Base-by-base conservation (phyloP, 2,329 filamentous ascomycete genomes). In the Fusarium sarcochroum region DNA sequence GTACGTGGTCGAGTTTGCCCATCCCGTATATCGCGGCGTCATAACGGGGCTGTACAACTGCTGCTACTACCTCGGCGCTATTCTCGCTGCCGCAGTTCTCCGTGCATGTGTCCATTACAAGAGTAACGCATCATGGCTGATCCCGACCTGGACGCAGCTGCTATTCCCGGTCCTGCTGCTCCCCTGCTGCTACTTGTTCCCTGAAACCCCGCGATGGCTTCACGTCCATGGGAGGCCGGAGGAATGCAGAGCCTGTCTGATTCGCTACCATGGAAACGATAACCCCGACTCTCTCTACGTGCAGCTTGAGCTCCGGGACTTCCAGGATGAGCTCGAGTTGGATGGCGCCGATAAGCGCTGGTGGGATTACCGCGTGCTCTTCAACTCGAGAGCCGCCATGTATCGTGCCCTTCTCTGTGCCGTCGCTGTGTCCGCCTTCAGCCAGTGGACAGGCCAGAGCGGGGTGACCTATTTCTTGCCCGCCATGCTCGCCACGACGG, bases 311-410 rank as follows among this genome's bases (percentile, higher is more conserved):
- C 17, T 49, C 37, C 20, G 32, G 7, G 46, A 49, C 20, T 49
- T 37, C n/a, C 32, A 49, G 32, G 46, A 49, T 21, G n/a, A 20
- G 3, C n/a, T 49, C 32, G 37, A 49, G 17, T 18, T 49, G 10
- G 32, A 49, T 21, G 46, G 46, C 10, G 37, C 32, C n/a, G 46
- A 49, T 9, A 49, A 49, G 32, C 46, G 46, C n/a, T 49, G 46
- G 46, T 49, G 46, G 46, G 46, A 37, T 11, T 49, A 49, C 20
- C 46, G 46, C 11, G 32, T 32, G 23, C 46, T 49, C 21, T 49
- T 49, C 8, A 17, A 20, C 7, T 4, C 42, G 6, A 44, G 38
- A 34, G 13, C 27, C 18, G 25, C 49, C 8, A 13, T 44, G 18
- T 52, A 17, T 8, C 21, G 49, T 23, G 23, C 23, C 23, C 17